These are phyloP conservation scores for Terana coerulea DNA, from an alignment of 768 basidiomycete species.

Conservation along the genomic window DNA sequence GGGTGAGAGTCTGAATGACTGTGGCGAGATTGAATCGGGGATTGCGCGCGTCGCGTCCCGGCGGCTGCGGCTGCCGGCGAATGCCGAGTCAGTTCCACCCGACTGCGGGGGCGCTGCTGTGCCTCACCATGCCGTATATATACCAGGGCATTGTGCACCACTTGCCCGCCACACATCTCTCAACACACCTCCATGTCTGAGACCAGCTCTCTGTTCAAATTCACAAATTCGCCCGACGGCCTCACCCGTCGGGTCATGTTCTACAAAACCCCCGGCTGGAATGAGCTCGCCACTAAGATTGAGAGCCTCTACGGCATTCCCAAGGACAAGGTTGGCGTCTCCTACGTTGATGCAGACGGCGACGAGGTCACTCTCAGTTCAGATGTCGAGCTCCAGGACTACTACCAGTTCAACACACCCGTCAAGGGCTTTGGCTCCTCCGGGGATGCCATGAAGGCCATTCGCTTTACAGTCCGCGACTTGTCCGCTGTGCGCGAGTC, in stretches of 20 bases:
- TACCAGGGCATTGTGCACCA: not conserved
- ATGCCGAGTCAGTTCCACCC: not conserved
- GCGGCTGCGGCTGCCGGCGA: not conserved
- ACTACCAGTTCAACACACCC: conserved; percentile 37
- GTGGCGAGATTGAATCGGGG: not conserved
- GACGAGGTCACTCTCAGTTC: conserved; percentile 78
- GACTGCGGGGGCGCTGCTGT: conserved; percentile 4
- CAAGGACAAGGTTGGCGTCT: conserved; percentile 54
- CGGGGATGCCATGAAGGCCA: conserved; percentile 23
- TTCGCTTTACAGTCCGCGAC: conserved; percentile 67
- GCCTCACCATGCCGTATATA: not conserved
- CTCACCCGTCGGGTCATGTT: conserved; percentile 62
- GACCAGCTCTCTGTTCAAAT: conserved; percentile 59
- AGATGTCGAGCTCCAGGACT: conserved; percentile 74
- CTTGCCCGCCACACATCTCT: not conserved
- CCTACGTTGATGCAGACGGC: conserved; percentile 68
- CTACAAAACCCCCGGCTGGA: conserved; percentile 49
- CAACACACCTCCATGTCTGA: conserved; percentile 33
- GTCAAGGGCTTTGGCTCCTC: conserved; percentile 9
- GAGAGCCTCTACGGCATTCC: conserved; percentile 55
- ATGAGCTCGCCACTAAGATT: conserved; percentile 51
- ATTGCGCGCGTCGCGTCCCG: conserved; percentile 2
- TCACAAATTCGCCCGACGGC: conserved; percentile 47
- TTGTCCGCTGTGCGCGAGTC: conserved; percentile 35
- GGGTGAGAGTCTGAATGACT: not conserved